Evolutionary conservation across 176 grass and related monocot genomes (phyloP).

Genomic region (Triticum urartu): DNA sequence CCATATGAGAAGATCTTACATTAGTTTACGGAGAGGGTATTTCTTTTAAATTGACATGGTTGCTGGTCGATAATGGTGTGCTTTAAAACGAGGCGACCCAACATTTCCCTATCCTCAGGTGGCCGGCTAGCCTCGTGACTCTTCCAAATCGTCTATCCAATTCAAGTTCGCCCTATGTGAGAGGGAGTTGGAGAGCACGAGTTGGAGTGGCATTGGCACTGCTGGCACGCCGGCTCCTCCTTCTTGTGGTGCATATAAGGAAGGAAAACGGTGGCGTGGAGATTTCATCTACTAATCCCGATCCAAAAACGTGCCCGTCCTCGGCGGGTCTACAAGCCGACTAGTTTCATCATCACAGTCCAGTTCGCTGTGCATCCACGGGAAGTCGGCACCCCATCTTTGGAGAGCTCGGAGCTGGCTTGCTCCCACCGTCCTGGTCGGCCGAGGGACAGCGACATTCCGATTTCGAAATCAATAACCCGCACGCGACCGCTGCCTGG

Average conservation of each 20-base stretch:
- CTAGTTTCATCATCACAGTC: too few relatives aligned
- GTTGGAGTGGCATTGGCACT: not conserved
- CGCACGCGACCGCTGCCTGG: constrained; percentile 16
- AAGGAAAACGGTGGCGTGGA: not conserved
- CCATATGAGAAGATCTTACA: too few relatives aligned
- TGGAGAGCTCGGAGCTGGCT: not conserved
- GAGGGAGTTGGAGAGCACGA: not conserved
- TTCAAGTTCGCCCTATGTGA: not conserved
- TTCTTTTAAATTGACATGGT: too few relatives aligned
- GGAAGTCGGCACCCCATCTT: not conserved
- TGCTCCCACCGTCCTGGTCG: not conserved
- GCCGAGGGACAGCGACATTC: not conserved
- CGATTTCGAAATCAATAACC: not conserved
- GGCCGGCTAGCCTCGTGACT: too few relatives aligned
- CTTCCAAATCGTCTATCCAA: not conserved
- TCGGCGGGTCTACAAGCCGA: not conserved
- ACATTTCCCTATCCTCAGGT: not conserved
- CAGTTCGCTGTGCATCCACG: not conserved
- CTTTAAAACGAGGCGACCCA: too few relatives aligned
- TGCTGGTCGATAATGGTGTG: too few relatives aligned
- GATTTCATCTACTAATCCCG: not conserved
- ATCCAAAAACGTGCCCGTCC: not conserved
- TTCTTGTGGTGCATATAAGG: too few relatives aligned
- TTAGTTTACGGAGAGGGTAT: too few relatives aligned
- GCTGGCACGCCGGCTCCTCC: not conserved